Evolutionary conservation across 768 basidiomycete species (phyloP).

Genomic region (Mycena vitilis): DNA sequence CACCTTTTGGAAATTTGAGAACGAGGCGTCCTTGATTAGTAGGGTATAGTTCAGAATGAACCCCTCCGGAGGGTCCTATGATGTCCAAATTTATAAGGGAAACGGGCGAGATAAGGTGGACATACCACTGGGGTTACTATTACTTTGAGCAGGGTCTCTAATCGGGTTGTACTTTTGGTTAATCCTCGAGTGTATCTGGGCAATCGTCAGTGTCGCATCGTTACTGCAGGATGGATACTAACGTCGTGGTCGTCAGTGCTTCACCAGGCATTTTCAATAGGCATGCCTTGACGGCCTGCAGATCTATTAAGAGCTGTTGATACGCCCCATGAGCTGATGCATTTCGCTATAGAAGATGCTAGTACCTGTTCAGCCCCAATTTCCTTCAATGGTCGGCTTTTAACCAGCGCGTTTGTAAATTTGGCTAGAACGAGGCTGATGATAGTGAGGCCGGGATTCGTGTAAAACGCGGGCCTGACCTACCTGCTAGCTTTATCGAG

Average conservation of each 20-base stretch:
- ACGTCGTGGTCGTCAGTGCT: conserved; percentile 66
- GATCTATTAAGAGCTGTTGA: conserved; percentile 84
- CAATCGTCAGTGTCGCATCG: conserved; percentile 26
- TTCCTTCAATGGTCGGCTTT: conserved; percentile 90
- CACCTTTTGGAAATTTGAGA: conserved; percentile 98
- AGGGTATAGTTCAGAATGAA: conserved; percentile 97
- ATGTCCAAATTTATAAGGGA: conserved; percentile 9
- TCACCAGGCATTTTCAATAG: conserved; percentile 88
- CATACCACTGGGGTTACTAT: conserved; percentile 92
- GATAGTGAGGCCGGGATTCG: conserved; percentile 3
- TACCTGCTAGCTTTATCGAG: conserved; percentile 95
- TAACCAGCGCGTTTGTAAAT: conserved; percentile 91
- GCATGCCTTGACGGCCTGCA: conserved; percentile 87
- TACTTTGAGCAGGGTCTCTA: conserved; percentile 95
- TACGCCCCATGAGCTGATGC: conserved; percentile 12
- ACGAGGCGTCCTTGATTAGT: conserved; percentile 93
- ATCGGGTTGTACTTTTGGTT: conserved; percentile 79
- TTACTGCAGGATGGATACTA: conserved; percentile 28
- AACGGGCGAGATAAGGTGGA: conserved; percentile 21
- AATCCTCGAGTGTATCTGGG: conserved; percentile 85
- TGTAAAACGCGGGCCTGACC: background rate
- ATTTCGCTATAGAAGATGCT: background rate
- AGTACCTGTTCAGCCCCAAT: conserved; percentile 94
- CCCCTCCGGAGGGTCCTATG: conserved; percentile 88
- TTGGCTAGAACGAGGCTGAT: conserved; percentile 82